These are phyloP conservation scores for Globisporangium rhizosaccharum DNA, from an alignment of 352 stramenopile genomes.

Conservation along the genomic window DNA sequence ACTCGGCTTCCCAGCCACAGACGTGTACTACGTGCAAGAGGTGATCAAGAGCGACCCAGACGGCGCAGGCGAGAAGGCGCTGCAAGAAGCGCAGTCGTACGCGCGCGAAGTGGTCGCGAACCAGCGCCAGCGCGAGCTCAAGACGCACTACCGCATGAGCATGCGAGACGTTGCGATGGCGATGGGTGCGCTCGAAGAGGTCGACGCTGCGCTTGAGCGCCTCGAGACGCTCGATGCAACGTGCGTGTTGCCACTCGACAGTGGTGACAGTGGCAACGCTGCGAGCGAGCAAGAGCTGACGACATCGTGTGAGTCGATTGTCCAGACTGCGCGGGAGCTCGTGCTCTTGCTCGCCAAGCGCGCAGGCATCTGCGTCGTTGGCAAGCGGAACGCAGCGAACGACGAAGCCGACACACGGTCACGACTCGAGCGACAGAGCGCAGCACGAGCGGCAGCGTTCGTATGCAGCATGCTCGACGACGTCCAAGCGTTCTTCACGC, in stretches of 20 bases:
- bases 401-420: constrained; percentile 47
- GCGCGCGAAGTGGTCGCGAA: constrained; percentile 39
- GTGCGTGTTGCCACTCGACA: constrained; percentile 4
- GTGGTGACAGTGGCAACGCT: not conserved
- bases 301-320: constrained; percentile 19
- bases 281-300: constrained; percentile 5
- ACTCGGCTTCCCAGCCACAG: constrained; percentile 43
- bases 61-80: constrained; percentile 50
- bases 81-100: constrained; percentile 45
- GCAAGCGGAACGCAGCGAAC: constrained; percentile 46
- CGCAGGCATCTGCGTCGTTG: constrained; percentile 53
- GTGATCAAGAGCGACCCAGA: constrained; percentile 73
- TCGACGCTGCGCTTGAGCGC: constrained; percentile 39
- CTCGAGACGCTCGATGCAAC: constrained; percentile 29
- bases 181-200: constrained; percentile 52
- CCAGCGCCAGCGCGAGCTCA: constrained; percentile 41
- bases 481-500: constrained; percentile 12
- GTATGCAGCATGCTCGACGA: constrained; percentile 33
- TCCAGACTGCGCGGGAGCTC: constrained; percentile 36
- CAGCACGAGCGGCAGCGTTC: constrained; percentile 13
- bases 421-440: constrained; percentile 25
- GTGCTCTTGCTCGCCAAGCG: constrained; percentile 45
- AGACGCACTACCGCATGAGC: constrained; percentile 52
- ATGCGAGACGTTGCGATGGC: constrained; percentile 49
- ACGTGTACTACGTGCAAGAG: constrained; percentile 40